Percentiles rank a stretch among this genome's conserved stretches.
phyloP scores from a whole-genome alignment of 2,329 filamentous ascomycete species.

The Neodidymelliopsis sp. region DNA sequence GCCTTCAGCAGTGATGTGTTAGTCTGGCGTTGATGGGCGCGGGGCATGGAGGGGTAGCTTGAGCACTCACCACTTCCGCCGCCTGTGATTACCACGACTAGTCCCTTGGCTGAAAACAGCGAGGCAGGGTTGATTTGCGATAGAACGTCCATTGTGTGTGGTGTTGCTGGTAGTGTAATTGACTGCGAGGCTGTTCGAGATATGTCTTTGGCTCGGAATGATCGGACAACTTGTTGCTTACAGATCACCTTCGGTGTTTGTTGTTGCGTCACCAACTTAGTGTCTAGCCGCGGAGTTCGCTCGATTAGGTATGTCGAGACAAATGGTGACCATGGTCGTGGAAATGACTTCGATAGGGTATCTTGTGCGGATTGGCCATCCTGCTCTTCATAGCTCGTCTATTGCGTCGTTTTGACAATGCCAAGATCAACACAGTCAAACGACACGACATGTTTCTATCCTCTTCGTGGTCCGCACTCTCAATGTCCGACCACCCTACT shows the following conservation, averaged over 20 bases:
- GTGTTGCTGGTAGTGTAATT: not conserved
- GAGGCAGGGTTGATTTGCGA: conserved; percentile 42
- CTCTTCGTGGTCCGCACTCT: too few species aligned
- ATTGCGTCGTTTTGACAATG: too few species aligned
- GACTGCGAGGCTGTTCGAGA: too few species aligned
- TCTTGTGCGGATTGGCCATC: conserved; percentile 3
- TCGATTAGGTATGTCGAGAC: not conserved
- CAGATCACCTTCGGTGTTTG: too few species aligned
- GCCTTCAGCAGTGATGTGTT: conserved; percentile 33
- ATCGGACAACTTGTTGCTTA: conserved; percentile 17
- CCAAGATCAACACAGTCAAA: too few species aligned
- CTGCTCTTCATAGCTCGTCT: not conserved
- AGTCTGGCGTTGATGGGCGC: conserved; percentile 3
- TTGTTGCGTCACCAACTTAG: conserved; percentile 10
- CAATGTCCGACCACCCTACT: not conserved
- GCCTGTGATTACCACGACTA: conserved; percentile 53
- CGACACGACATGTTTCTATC: too few species aligned
- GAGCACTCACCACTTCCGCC: conserved; percentile 49
- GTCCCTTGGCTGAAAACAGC: conserved; percentile 51
- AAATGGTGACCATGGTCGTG: not conserved
- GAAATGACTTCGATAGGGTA: conserved; percentile 16
- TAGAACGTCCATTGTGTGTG: conserved; percentile 45
- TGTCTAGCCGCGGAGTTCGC: conserved; percentile 2
- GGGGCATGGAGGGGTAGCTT: conserved; percentile 41
- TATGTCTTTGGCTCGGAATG: conserved; percentile 2